Base-by-base conservation (phyloP, 164 flowering plant genomes). In the Aristolochia californica region DNA sequence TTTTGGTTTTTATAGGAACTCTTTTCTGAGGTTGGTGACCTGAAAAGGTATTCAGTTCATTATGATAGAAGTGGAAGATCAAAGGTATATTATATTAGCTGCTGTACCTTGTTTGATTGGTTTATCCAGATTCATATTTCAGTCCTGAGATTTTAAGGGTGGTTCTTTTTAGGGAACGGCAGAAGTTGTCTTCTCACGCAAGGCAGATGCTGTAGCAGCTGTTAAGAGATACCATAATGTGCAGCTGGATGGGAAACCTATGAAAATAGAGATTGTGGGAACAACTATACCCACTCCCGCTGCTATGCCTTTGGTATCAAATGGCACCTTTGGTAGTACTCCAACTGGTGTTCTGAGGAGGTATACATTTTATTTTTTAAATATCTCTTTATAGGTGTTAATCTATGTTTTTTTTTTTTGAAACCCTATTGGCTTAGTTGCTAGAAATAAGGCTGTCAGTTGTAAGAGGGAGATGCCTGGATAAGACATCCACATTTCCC, bases 201-300 rank as follows among this genome's bases (percentile, higher is more conserved):
- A 83, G 26, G 16, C 57, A n/a, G 97, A 88, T 86, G 97, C 86
- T 53, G 61, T 75, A 12, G 83, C 87, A 18, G 97, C 94, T 70
- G 80, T 89, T 47, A 89, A 87, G 83, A 80, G 80, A 74, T 93
- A 93, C 78, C 84, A 93, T 74, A 80, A 85, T 74, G 99, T 93
- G 43, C 96, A 93, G 75, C 97, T 93, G 62, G 99, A 93, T 75
- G 99, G 99, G 59, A 94, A 94, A 70, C 97, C 96, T 28, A 94
- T 94, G 99, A 94, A 94, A 62, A 83, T 94, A 59, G 99, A 94
- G 76, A 78, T 93, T n/a, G 88, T 89, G 52, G 96, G 96, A 62
- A 83, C 95, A 47, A 93, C 85, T 66, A 66, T 85, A 30, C 54
- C 58, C 0, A 66, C 83, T 28, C 80, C 87, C 73, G 86, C 70